These are phyloP conservation scores for Aspergillus sp. DNA, from an alignment of 2,329 filamentous ascomycete species.

Conservation along the genomic window DNA sequence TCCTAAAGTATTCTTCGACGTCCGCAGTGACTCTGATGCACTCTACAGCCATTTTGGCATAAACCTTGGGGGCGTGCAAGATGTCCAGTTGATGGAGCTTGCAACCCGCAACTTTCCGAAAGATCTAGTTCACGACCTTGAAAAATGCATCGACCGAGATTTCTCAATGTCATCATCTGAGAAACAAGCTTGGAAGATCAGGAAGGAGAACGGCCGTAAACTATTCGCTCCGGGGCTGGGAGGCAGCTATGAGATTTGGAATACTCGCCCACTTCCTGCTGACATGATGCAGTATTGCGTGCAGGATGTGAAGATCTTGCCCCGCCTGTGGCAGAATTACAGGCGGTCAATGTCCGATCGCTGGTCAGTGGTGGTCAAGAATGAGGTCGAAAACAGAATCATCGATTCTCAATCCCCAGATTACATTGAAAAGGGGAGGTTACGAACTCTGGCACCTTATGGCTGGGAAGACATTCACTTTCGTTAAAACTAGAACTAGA, in stretches of 20 bases:
- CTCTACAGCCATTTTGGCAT: constrained; percentile 50
- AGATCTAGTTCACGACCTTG: constrained; percentile 35
- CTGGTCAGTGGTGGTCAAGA: no score
- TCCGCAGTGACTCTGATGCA: constrained; percentile 59
- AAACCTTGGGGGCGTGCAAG: constrained; percentile 45
- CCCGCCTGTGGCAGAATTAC: background rate
- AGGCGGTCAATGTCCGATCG: no score
- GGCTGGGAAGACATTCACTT: no score
- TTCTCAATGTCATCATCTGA: constrained; percentile 9
- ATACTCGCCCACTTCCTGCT: constrained; percentile 43
- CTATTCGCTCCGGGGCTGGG: constrained; percentile 33
- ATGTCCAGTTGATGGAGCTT: constrained; percentile 59
- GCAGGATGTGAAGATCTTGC: constrained; percentile 40
- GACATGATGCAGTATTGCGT: constrained; percentile 48
- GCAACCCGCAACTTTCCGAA: constrained; percentile 31
- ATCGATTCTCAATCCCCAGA: no score
- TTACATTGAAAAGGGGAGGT: no score
- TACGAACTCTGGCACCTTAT: no score
- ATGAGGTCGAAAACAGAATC: no score
- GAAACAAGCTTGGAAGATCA: constrained; percentile 17
- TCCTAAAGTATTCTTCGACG: constrained; percentile 58
- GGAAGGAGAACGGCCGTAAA: constrained; percentile 16
- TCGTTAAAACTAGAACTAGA: no score
- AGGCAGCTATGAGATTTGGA: constrained; percentile 50
- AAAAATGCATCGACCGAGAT: constrained; percentile 40